These are phyloP conservation scores for Kwoniella dejecticola DNA, from an alignment of 768 basidiomycete genomes.

Conservation along the genomic window DNA sequence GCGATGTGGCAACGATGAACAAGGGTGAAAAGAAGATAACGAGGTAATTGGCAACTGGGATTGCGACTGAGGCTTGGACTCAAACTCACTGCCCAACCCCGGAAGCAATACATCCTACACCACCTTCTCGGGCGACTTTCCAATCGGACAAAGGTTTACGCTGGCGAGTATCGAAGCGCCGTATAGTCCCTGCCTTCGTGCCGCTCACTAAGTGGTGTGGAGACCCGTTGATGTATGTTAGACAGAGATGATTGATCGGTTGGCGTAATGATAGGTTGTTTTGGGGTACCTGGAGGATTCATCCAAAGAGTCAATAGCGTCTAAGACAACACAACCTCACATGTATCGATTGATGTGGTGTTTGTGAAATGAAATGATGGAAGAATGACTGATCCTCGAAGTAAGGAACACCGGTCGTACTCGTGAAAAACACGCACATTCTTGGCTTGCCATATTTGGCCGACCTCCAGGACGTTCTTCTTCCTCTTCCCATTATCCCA, in stretches of 20 bases:
- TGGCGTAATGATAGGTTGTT: constrained; percentile 45
- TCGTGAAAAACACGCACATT: constrained; percentile 49
- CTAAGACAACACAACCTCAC: neutral
- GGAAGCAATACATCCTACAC: constrained; percentile 38
- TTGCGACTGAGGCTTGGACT: too few relatives aligned
- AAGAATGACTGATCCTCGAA: too few relatives aligned
- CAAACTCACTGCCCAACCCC: constrained; percentile 50
- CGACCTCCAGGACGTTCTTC: constrained; percentile 42
- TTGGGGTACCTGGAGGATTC: constrained; percentile 44
- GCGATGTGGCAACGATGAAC: neutral
- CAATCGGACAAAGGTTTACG: constrained; percentile 48
- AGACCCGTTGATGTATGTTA: constrained; percentile 34
- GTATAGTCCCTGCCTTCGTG: constrained; percentile 49
- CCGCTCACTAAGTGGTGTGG: constrained; percentile 44
- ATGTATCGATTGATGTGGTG: neutral
- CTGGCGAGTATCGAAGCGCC: constrained; percentile 53
- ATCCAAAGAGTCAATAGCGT: too few relatives aligned
- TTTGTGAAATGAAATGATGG: neutral
- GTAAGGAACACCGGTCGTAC: neutral
- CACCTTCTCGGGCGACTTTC: constrained; percentile 53
- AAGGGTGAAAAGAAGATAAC: neutral
- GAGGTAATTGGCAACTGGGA: neutral
- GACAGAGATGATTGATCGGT: constrained; percentile 51
- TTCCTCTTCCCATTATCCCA: constrained; percentile 41
- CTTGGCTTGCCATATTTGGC: constrained; percentile 54